Conservation (phyloP, 768 basidiomycete genomes). For the Hortiboletus flavorubellus region DNA sequence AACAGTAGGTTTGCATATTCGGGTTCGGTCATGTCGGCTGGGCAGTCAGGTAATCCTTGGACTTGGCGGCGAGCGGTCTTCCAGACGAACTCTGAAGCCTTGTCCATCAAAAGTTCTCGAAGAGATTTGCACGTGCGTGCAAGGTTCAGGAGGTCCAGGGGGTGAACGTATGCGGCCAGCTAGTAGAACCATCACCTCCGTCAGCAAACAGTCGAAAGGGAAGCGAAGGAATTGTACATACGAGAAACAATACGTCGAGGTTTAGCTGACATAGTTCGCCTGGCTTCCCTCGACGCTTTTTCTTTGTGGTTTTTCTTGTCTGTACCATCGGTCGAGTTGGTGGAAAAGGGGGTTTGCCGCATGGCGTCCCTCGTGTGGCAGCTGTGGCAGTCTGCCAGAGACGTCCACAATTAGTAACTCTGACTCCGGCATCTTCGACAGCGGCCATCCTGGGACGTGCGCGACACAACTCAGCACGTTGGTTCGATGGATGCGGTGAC, state of each 20-base stretch:
- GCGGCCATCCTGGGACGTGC: too few species aligned
- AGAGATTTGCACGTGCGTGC: slow-evolving; percentile 5
- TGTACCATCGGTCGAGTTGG: not conserved
- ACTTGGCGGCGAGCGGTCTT: slow-evolving; percentile 29
- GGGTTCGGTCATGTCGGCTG: slow-evolving; percentile 30
- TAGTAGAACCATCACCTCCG: not conserved
- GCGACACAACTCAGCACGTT: too few species aligned
- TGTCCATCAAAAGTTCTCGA: slow-evolving; percentile 27
- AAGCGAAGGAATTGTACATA: not conserved
- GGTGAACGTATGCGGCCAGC: not conserved
- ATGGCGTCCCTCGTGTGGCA: not conserved
- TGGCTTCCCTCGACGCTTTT: not conserved
- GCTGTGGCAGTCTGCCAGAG: not conserved
- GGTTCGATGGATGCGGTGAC: too few species aligned
- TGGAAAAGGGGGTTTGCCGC: not conserved
- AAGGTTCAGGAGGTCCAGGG: not conserved
- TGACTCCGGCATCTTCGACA: too few species aligned
- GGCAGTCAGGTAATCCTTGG: slow-evolving; percentile 33
- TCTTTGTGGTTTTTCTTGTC: not conserved
- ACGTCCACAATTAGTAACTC: too few species aligned
- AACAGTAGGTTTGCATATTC: slow-evolving; percentile 43
- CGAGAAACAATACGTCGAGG: not conserved
- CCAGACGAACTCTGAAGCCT: slow-evolving; percentile 29
- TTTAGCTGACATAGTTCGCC: not conserved
- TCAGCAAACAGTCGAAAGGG: not conserved